Base-by-base conservation (phyloP, 192 early-diverging fungal species). In the Pilaira anomala region DNA sequence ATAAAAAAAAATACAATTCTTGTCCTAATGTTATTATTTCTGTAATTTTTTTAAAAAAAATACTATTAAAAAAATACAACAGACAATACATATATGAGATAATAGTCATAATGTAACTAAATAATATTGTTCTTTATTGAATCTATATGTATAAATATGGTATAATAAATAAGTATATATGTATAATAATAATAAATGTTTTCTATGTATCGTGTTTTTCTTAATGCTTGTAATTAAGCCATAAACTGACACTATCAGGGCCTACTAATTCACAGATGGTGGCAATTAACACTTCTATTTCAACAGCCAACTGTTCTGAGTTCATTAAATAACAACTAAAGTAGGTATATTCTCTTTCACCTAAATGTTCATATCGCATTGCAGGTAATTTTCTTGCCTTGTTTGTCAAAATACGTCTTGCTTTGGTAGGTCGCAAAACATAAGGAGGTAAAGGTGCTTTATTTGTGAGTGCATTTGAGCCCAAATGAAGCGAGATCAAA, bases 241-340 rank as follows among this genome's bases (percentile, higher is more conserved):
- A 66, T 11, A 66, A 3, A 48, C 60, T 66, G 8, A 72, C 63
- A 24, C 63, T 73, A 50, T 73, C 72, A 30, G 68, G 62, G 2
- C 75, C 75, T 19, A 76, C 71, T 14, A 76, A 63, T 1, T 58
- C 53, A 41, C 62, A 46, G 3, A 76, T 55, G n/a, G 60, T 65
- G 16, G 56, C 48, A 11, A 76, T 48, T 1, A 76, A 29, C 3
- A 68, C 36, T 33, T 69, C 60, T 9, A 76, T 24, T 33, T 76
- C 75, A 19, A 73, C 72, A 25, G 58, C 62, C 5, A 76, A 54
- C 28, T 76, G 75, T 29, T 72, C 70, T 16, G 71, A 68, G 24
- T 73, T 76, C 55, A 76, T 76, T 8, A 76, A 29, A 45, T 76
- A 76, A 1, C 71, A 54, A 40, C 71, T 60, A 28, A 73, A 76